Base-by-base conservation (phyloP, 2,329 filamentous ascomycete species). In the Colletotrichum zoysiae region DNA sequence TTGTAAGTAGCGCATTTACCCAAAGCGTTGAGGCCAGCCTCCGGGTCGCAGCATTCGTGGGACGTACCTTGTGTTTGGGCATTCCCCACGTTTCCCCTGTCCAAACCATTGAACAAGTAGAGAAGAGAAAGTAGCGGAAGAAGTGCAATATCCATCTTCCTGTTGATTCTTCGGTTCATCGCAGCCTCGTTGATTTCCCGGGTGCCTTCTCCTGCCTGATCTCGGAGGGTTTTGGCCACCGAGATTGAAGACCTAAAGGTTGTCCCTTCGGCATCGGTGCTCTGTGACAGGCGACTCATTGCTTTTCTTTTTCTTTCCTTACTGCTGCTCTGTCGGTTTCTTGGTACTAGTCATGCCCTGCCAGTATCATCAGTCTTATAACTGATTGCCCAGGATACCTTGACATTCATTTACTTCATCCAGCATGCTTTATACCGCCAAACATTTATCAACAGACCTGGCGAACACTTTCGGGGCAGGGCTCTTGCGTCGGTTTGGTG, bases 41-140 rank as follows among this genome's bases (percentile, higher is more conserved):
- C 9, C 12, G 16, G 23, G 30, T 18, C 16, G 50, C 26, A 18
- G 23, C 18, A 5, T 16, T 57, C 12, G 16, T 75, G 20, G 75
- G 74, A 18, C 65, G 35, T 64, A 81, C 81, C 76, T 76, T 81
- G 75, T 5, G 82, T 79, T 70, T 82, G 79, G 7, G 82, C 82
- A 70, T 84, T 84, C 38, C 82, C 82, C 42, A 84, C 77, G 38
- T 84, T 84, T 30, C 80, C 78, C 42, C 81, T 78, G 70, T 84
- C 82, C 2, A 84, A 77, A 1, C 81, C 80, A 67, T 84, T 84
- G 72, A 83, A 81, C 3, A 84, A 76, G 56, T 83, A 84, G 20
- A 84, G 76, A 12, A 82, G 75, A 16, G 81, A 83, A 2, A 84
- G 74, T 7, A 83, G 76, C 5, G 82, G 82, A 11, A 83, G 75